Base-by-base conservation (phyloP, 176 grass and related monocot species). In the Avena eriantha region DNA sequence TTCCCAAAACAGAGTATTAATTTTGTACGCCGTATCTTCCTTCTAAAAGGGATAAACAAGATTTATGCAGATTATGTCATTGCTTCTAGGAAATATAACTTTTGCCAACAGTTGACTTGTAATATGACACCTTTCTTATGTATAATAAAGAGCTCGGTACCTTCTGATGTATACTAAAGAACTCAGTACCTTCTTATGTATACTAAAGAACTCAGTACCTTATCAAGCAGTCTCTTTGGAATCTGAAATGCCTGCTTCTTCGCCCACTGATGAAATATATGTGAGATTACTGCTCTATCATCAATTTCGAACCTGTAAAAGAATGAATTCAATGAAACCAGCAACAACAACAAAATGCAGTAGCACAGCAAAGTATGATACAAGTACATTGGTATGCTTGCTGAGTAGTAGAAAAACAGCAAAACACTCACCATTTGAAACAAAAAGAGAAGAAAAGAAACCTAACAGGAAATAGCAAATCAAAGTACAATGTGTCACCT, bases 221-320 rank as follows among this genome's bases (percentile, higher is more conserved):
- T 84, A 77, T 94, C 90, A 85, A 94, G 93, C 58, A 94, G 41
- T 60, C 93, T 92, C 82, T 94, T 94, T 81, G 93, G 93, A 82
- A 84, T 92, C 81, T 94, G 90, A 86, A 94, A 94, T 73, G 93
- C 93, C 80, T 83, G 87, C 77, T 90, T 94, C 90, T 87, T 94
- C 1, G 87, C 93, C 93, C 93, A 94, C 26, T 89, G 76, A 91
- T 94, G 90, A 90, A 94, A 94, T 92, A 94, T 85, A 73, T 90
- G 93, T 47, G 93, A 94, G 24, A 94, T 56, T 84, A 94, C 57
- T 4, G 87, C 87, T 89, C 93, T 85, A 79, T 94, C 90, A 69
- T 94, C 90, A 85, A 91, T 92, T 73, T 92, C 90, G 1, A 94
- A 94, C 64, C 93, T 94, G 59, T 69, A 87, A 74, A 85, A 48